Conservation (phyloP, 73 alveolate species). For the Paramecium sexaurelia region DNA sequence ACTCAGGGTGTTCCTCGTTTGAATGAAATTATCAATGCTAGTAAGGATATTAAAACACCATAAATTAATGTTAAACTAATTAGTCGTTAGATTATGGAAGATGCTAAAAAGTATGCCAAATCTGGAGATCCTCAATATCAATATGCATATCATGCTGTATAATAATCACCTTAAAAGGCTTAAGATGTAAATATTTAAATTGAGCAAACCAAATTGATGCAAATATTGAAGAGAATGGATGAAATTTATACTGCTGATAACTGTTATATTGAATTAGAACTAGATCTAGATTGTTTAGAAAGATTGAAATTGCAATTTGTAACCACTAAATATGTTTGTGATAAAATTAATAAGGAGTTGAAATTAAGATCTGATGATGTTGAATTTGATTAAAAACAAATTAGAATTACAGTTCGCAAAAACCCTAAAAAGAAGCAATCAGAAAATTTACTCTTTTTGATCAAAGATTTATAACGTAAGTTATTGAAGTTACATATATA, state of each 20-base stretch:
- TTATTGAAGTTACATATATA: background rate
- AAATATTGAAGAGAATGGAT: background rate
- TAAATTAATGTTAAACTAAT: conserved; percentile 75
- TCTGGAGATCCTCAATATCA: background rate
- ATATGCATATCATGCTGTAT: background rate
- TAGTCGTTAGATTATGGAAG: background rate
- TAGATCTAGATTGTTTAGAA: background rate
- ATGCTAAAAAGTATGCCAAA: background rate
- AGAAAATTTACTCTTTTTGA: background rate
- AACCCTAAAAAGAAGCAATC: background rate
- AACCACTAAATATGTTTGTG: background rate
- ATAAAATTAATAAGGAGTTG: background rate
- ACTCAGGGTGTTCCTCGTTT: conserved; percentile 99
- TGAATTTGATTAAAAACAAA: background rate
- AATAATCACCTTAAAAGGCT: background rate
- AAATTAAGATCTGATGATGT: background rate
- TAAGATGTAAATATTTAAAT: background rate
- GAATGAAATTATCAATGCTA: conserved; percentile 98
- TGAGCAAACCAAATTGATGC: background rate
- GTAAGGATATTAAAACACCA: conserved; percentile 97
- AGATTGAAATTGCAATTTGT: background rate
- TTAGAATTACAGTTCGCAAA: conserved; percentile 60
- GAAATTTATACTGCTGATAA: background rate
- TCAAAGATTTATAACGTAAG: background rate
- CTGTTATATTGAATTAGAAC: background rate